These are phyloP conservation scores for Acrodontium crateriforme DNA, from an alignment of 2,329 filamentous ascomycete genomes.

Conservation along the genomic window DNA sequence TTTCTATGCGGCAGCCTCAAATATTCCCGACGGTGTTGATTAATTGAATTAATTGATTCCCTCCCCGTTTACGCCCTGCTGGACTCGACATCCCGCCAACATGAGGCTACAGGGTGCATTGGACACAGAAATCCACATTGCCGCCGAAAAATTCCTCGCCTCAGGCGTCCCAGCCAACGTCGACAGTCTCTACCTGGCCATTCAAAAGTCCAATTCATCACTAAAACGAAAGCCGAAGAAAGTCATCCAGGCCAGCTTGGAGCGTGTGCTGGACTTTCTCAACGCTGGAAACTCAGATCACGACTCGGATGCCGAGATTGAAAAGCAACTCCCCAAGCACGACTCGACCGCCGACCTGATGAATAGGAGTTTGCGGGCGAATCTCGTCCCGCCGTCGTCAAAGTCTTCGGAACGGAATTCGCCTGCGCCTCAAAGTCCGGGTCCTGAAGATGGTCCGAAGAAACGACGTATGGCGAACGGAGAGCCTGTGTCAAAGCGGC, in stretches of 20 bases:
- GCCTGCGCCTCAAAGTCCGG: background rate
- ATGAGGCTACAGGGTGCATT: conserved; percentile 7
- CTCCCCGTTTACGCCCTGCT: too few relatives aligned
- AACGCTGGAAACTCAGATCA: conserved; percentile 48
- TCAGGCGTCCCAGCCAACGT: conserved; percentile 14
- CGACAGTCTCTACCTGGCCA: conserved; percentile 54
- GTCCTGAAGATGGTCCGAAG: too few relatives aligned
- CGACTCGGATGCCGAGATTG: conserved; percentile 38
- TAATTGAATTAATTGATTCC: too few relatives aligned
- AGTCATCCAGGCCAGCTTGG: conserved; percentile 70
- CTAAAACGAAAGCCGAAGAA: conserved; percentile 71
- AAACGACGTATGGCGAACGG: conserved; percentile 46
- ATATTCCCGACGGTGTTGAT: too few relatives aligned
- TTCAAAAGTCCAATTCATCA: conserved; percentile 76
- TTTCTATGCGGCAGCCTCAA: too few relatives aligned
- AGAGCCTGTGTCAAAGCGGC: conserved; percentile 52
- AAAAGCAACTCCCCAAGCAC: conserved; percentile 21
- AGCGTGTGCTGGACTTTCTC: conserved; percentile 62
- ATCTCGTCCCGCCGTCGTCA: conserved; percentile 6
- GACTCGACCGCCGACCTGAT: conserved; percentile 36
- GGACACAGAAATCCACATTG: conserved; percentile 44
- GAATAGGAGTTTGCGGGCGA: conserved; percentile 40
- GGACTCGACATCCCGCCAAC: too few relatives aligned
- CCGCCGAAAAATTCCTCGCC: conserved; percentile 15
- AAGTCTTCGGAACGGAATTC: background rate